These are phyloP conservation scores for Boletus rufocinnamomeus DNA, from an alignment of 768 basidiomycete species.

Conservation along the genomic window DNA sequence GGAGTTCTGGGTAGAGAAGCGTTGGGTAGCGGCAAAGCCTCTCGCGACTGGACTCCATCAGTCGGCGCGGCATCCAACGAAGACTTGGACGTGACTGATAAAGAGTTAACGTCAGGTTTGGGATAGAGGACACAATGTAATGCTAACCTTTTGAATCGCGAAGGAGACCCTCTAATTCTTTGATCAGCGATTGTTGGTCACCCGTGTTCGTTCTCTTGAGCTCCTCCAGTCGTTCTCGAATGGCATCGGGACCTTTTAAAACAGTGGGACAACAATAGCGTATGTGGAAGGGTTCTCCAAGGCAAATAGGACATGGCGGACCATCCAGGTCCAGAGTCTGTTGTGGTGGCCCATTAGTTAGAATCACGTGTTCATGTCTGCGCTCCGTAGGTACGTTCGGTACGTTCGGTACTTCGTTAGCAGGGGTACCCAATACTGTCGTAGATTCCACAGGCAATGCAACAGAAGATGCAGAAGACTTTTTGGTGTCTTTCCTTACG, in stretches of 20 bases:
- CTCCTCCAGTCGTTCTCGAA: constrained; percentile 49
- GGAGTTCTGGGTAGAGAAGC: constrained; percentile 16
- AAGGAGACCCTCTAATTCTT: constrained; percentile 42
- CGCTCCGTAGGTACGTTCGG: not conserved
- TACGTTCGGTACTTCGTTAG: not conserved
- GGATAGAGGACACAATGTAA: not conserved
- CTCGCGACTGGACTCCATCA: constrained; percentile 2
- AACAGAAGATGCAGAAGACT: constrained; percentile 3
- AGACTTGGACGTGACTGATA: constrained; percentile 4
- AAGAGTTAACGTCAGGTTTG: constrained; percentile 14
- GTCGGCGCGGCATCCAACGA: not conserved
- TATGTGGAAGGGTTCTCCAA: constrained; percentile 45
- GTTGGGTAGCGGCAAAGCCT: not conserved
- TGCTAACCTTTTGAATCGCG: constrained; percentile 31
- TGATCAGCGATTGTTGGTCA: constrained; percentile 37
- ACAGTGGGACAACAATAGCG: constrained; percentile 53
- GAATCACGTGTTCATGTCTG: not conserved
- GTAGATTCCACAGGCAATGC: not conserved
- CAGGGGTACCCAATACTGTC: not conserved
- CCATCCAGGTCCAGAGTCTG: constrained; percentile 4
- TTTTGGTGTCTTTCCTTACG: constrained; percentile 13
- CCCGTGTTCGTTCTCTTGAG: constrained; percentile 32
- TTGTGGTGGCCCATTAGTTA: not conserved
- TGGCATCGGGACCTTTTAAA: constrained; percentile 41
- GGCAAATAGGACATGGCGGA: constrained; percentile 48